Evolutionary conservation across 768 basidiomycete genomes (phyloP).

Genomic region (Hygrophoropsis aurantiaca): DNA sequence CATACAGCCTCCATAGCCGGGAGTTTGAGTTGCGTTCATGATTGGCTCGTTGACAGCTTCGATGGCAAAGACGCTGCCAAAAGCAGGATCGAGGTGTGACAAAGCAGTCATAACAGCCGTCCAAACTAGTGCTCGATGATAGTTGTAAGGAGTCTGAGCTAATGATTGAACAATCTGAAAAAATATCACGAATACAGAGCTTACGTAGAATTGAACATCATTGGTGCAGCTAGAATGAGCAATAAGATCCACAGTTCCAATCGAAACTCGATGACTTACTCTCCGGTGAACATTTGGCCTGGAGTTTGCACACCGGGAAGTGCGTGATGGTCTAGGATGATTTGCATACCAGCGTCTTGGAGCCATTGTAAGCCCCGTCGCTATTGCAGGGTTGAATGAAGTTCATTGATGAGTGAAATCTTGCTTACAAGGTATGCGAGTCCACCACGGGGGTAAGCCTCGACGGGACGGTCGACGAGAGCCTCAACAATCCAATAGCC

Average conservation of each 20-base stretch:
- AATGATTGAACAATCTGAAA: not conserved
- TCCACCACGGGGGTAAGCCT: constrained; percentile 72
- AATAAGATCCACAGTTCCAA: constrained; percentile 3
- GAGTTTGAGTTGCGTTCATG: constrained; percentile 67
- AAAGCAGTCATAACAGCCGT: constrained; percentile 76
- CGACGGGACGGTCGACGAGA: constrained; percentile 59
- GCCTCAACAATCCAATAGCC: constrained; percentile 83
- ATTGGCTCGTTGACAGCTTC: constrained; percentile 80
- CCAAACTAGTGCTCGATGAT: constrained; percentile 79
- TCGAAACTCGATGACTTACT: constrained; percentile 36
- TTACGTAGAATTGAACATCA: constrained; percentile 73
- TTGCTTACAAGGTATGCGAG: constrained; percentile 56
- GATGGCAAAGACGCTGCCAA: constrained; percentile 64
- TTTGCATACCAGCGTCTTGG: constrained; percentile 59
- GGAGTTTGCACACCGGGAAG: constrained; percentile 67
- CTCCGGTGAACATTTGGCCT: constrained; percentile 67
- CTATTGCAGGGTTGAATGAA: too few relatives aligned
- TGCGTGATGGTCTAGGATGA: constrained; percentile 70
- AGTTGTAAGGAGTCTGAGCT: constrained; percentile 64
- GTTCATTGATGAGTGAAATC: not conserved
- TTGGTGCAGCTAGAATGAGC: constrained; percentile 53
- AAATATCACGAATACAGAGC: constrained; percentile 11
- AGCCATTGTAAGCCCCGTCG: constrained; percentile 63
- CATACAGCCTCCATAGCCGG: constrained; percentile 70
- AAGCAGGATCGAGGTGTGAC: constrained; percentile 67